Base-by-base conservation (phyloP, 2,329 filamentous ascomycete species). In the Pseudofabraea citricarpa region DNA sequence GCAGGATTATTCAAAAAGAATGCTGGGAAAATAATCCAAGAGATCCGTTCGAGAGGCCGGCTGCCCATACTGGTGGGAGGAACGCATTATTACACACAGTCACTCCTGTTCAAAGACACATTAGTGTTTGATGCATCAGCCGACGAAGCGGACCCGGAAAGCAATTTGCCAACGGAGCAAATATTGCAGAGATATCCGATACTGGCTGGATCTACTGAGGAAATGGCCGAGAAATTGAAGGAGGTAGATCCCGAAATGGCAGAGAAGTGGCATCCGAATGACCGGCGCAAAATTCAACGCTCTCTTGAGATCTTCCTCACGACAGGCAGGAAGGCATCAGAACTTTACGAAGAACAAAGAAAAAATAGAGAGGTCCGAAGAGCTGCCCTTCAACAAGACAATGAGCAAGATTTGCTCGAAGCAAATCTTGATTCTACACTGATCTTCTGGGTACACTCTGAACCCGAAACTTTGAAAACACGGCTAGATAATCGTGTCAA, bases 31-130 rank as follows among this genome's bases (percentile, higher is more conserved):
- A 69, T 84, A 13, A 91, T 98, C 48, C 67, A 75, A 19, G 87
- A 93, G 32, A 95, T 98, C 42, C 77, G 85, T 39, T 70, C 70
- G 6, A 75, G 91, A 55, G 88, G 89, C 1, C 87, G 85, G 49
- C 64, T 96, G 10, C 93, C 93, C 0, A 90, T 98, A 21, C 68
- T 98, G 1, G 93, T 97, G 1, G 93, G 93, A 20, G 93, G 93
- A 7, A 95, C 91, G 9, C 89, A 95, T 58, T 98, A 97, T 67
- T 98, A 98, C 60, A 85, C 88, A 0, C 90, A 96, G 57, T 82
- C 88, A 1, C 73, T 98, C 13, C 73, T 98, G 3, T 95, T 97
- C 61, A 77, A 86, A 24, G 81, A 90, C 51, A 74, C 75, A 13
- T 64, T 90, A 6, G 71, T 87, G 1, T 69, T 69, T 4, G 41